Conservation (phyloP, 768 basidiomycete species). For the Russula sp. region DNA sequence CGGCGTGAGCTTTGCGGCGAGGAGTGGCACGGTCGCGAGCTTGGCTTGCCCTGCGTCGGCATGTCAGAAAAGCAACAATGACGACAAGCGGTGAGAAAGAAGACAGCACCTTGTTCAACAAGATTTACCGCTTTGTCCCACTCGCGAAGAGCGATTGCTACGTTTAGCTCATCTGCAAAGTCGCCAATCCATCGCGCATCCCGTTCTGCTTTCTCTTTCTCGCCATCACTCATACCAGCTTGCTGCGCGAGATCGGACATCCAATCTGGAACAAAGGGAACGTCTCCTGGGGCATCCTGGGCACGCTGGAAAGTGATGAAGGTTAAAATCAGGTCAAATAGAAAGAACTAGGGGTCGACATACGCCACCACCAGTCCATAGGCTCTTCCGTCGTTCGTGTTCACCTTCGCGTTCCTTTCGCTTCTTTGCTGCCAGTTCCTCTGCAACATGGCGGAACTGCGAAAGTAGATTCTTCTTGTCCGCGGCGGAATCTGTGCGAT, state of each 20-base stretch:
- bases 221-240: conserved; percentile 47
- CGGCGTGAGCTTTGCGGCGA: conserved; percentile 54
- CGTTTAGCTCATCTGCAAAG: conserved; percentile 86
- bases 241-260: conserved; percentile 61
- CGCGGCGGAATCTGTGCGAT: conserved; percentile 69
- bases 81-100: neutral
- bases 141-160: conserved; percentile 81
- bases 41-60: conserved; percentile 50
- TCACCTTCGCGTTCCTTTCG: conserved; percentile 93
- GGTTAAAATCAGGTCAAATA: conserved; percentile 3
- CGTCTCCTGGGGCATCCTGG: conserved; percentile 32
- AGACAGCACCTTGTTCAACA: conserved; percentile 65
- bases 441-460: conserved; percentile 87
- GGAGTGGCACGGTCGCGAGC: conserved; percentile 46
- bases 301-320: conserved; percentile 26
- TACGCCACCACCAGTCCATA: conserved; percentile 51
- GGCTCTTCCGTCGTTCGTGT: conserved; percentile 78
- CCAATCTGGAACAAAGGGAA: conserved; percentile 70
- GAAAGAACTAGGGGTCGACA: conserved; percentile 16
- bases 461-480: conserved; percentile 85
- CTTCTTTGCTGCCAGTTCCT: conserved; percentile 81
- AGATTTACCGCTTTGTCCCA: conserved; percentile 85
- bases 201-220: conserved; percentile 70
- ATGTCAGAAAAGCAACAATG: neutral
- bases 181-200: conserved; percentile 87